These are phyloP conservation scores for Phanerochaete sordida DNA, from an alignment of 768 basidiomycete species.

Conservation along the genomic window DNA sequence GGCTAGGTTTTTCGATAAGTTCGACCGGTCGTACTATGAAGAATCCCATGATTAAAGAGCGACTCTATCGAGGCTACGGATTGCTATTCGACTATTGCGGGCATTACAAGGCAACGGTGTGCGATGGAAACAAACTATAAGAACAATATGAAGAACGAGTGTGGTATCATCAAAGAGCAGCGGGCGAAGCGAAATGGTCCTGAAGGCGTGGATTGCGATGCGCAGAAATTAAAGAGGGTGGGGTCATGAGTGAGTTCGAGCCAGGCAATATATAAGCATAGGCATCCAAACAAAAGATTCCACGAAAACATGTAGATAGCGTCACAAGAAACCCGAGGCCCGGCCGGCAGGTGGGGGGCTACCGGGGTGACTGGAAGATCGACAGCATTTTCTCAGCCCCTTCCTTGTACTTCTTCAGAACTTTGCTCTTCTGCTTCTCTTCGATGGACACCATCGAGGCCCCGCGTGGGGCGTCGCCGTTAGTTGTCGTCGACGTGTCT, in stretches of 20 bases:
- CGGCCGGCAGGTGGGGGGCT: conserved; percentile 11
- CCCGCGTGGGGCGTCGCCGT: conserved; percentile 29
- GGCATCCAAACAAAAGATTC: conserved; percentile 10
- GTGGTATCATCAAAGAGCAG: conserved; percentile 8
- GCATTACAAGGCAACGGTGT: conserved; percentile 5
- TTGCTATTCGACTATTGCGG: conserved; percentile 5
- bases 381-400: conserved; percentile 84
- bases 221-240: conserved; percentile 5
- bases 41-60: conserved; percentile 8
- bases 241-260: not conserved
- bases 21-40: not conserved
- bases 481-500: conserved; percentile 23
- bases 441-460: conserved; percentile 25
- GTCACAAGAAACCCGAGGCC: not conserved
- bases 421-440: conserved; percentile 68
- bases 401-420: conserved; percentile 83
- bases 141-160: conserved; percentile 11
- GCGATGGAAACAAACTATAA: conserved; percentile 9
- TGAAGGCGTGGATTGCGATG: conserved; percentile 1
- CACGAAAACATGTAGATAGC: conserved; percentile 10
- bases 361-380: conserved; percentile 69
- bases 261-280: conserved; percentile 12
- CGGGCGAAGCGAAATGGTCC: not conserved
- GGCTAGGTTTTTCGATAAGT: not conserved
- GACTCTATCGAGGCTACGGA: conserved; percentile 7